Evolutionary conservation across 2,329 filamentous ascomycete species (phyloP), one percentile per base, ranked within the genome.

Genomic region (Karstenula rhodostoma): DNA sequence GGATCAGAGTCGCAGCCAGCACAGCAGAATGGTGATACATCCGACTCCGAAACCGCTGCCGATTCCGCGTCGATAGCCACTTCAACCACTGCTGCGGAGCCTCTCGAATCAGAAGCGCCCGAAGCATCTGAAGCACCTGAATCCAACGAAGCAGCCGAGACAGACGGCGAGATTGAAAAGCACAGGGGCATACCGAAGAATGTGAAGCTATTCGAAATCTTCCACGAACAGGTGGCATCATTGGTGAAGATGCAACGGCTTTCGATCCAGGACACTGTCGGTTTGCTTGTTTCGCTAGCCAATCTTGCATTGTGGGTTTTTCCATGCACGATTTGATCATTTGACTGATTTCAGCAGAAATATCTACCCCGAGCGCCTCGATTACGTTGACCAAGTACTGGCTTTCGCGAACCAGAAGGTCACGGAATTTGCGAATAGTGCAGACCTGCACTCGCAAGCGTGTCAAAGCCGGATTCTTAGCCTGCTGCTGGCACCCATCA

Each of bases 381-480:
- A 98, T 81, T 98, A 97, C 72, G 92, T 98, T 52, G 93, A 99
- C 73, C 94, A 98, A 77, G 90, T 98, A 50, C 84, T 99, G 42
- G 89, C 91, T 57, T 98, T 95, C 76, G 94, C 94, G 52, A 90
- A 91, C 54, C 85, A 89, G 70, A 97, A 98, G 79, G 92, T 94
- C 40, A 85, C 88, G 54, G 93, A 97, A 75, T 92, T 96, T 78
- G 89, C 91, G 60, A 97, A 97, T 78, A 97, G 94, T 69, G 90
- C 95, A n/a, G 95, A 99, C 73, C 83, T 99, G 29, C 95, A 98
- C 79, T 94, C 94, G 4, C 87, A 90, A 60, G 87, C 89, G 5
- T 91, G 93, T 10, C 96, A 99, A 80, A 90, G 93, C 68, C 96
- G 93, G 70, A 88, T 99, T 46, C 86, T 98, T 61, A 91, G 90